Conservation (phyloP, 805 yeast genomes). For the Saccharomycopsis sp. region DNA sequence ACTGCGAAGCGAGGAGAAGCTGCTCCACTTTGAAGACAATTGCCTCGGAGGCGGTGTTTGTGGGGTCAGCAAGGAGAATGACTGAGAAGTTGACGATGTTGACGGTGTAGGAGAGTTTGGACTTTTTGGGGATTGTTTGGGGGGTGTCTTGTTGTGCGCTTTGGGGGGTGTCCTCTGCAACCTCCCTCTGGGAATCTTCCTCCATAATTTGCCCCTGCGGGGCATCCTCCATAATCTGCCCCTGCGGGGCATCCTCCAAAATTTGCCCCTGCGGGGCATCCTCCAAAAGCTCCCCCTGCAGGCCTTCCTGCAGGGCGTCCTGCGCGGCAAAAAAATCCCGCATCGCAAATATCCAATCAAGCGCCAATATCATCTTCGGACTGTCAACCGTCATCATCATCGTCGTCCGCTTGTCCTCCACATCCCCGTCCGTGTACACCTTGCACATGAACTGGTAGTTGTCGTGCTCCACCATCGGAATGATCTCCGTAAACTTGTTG, state of each 20-base stretch:
- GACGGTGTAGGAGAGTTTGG: conserved; percentile 44
- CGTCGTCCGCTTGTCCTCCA: conserved; percentile 37
- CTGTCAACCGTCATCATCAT: conserved; percentile 63
- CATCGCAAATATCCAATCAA: conserved; percentile 78
- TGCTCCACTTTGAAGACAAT: conserved; percentile 86
- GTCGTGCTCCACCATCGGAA: conserved; percentile 60
- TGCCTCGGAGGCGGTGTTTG: conserved; percentile 66
- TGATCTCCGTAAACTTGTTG: conserved; percentile 72
- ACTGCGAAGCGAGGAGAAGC: conserved; percentile 60
- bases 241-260: too few species aligned
- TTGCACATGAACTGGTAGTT: conserved; percentile 66
- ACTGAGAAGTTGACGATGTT: conserved; percentile 74
- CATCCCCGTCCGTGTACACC: conserved; percentile 37
- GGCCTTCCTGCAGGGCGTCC: too few species aligned
- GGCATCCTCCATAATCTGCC: too few species aligned
- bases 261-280: too few species aligned
- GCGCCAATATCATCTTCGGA: conserved; percentile 73
- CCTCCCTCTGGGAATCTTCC: too few species aligned
- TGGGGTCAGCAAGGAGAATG: conserved; percentile 74
- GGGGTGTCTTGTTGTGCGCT: too few species aligned
- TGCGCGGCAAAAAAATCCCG: conserved; percentile 53
- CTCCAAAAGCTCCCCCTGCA: too few species aligned
- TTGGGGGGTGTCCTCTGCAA: too few species aligned
- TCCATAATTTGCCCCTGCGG: too few species aligned
- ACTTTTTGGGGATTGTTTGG: not conserved